phyloP scores from a whole-genome alignment of 345 rosid genomes.

The Acer saccharum region DNA sequence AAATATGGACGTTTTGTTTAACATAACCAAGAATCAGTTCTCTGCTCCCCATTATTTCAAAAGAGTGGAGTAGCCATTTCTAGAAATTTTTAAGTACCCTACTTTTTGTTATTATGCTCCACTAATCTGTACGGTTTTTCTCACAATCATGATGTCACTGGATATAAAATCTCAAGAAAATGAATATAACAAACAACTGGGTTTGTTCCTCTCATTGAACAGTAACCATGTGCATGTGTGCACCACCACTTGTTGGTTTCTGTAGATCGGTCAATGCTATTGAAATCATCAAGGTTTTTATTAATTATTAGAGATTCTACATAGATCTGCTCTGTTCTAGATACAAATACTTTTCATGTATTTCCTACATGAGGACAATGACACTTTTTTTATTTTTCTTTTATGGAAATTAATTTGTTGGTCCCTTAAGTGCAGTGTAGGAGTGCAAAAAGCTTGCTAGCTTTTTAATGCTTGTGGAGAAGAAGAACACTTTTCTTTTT shows the following conservation, averaged over 20 bases:
- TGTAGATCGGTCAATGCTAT: not conserved
- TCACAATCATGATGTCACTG: not conserved
- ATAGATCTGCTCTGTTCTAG: not conserved
- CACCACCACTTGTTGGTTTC: not conserved
- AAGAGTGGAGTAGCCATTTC: not conserved
- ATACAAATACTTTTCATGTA: too few relatives aligned
- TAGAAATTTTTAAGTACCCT: not conserved
- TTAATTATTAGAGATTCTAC: not conserved
- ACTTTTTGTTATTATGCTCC: not conserved
- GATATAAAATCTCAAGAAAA: not conserved
- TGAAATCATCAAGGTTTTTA: not conserved
- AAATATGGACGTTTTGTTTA: not conserved
- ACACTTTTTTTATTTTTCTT: not conserved
- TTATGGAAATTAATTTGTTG: not conserved
- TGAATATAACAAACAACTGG: not conserved
- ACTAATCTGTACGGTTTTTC: not conserved
- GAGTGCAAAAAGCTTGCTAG: not conserved
- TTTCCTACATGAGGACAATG: not conserved
- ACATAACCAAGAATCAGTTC: not conserved
- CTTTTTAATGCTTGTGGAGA: not conserved
- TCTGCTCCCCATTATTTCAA: constrained; percentile 21
- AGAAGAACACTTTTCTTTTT: not conserved
- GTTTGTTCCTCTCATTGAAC: not conserved
- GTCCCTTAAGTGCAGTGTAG: not conserved
- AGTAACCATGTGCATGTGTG: not conserved